These are phyloP conservation scores for Tieghemiomyces parasiticus DNA, from an alignment of 192 early-diverging fungal genomes.

Conservation along the genomic window DNA sequence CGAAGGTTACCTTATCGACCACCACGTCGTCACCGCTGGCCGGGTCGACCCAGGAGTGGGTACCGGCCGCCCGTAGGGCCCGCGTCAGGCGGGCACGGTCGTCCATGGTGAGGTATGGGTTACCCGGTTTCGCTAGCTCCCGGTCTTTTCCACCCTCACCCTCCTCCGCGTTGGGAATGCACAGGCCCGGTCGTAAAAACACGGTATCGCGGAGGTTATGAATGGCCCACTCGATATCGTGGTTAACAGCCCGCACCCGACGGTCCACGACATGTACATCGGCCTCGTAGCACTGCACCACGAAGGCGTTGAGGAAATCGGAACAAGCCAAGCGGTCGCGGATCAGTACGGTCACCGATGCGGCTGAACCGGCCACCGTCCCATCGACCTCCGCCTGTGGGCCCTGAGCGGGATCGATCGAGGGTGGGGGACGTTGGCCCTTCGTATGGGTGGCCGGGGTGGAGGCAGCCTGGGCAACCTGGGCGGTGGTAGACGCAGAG, in stretches of 20 bases:
- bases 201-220: conserved; percentile 32
- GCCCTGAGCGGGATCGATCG: neutral
- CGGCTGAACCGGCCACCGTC: neutral
- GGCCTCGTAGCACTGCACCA: conserved; percentile 27
- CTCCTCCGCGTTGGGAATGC: neutral
- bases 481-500: conserved; percentile 4
- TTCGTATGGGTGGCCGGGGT: neutral
- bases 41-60: conserved; percentile 12
- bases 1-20: conserved; percentile 33
- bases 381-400: neutral
- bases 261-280: conserved; percentile 17
- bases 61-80: neutral
- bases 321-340: conserved; percentile 32
- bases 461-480: conserved; percentile 11
- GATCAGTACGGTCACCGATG: conserved; percentile 26
- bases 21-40: conserved; percentile 26
- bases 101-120: neutral
- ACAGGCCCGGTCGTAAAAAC: conserved; percentile 20
- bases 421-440: neutral
- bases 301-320: conserved; percentile 27
- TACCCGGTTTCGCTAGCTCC: neutral
- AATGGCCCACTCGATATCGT: conserved; percentile 37
- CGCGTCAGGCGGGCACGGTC: neutral
- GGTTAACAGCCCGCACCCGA: conserved; percentile 28
- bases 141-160: neutral